Conservation (phyloP, 192 early-diverging fungal genomes). For the Helicostylum pulchrum region DNA sequence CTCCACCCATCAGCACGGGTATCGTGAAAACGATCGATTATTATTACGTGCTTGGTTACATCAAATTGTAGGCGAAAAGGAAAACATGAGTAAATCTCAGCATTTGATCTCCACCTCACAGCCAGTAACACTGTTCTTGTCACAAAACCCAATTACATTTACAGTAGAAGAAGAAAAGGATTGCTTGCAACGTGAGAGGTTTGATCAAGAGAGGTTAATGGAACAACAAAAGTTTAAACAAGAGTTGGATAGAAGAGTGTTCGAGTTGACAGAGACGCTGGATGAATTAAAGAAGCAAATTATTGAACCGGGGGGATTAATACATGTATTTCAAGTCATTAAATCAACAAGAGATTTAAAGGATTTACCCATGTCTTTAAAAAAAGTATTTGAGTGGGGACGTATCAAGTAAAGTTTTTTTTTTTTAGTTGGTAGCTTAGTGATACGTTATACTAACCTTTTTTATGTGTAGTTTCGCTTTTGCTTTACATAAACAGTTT, state of each 20-base stretch:
- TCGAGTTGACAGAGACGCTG: conserved; percentile 46
- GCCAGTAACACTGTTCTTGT: conserved; percentile 32
- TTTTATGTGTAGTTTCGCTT: conserved; percentile 43
- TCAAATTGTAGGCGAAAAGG: conserved; percentile 25
- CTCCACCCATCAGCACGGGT: conserved; percentile 4
- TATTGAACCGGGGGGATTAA: conserved; percentile 38
- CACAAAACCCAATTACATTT: conserved; percentile 32
- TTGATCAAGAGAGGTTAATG: conserved; percentile 39
- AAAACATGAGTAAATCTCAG: conserved; percentile 19
- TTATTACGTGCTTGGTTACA: conserved; percentile 42
- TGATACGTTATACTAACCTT: background rate
- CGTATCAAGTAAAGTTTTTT: conserved; percentile 38
- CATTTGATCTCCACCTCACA: background rate
- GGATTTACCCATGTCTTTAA: conserved; percentile 41
- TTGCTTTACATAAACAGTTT: conserved; percentile 49
- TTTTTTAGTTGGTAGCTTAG: too few relatives aligned
- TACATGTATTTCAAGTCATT: conserved; percentile 25
- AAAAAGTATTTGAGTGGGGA: conserved; percentile 52
- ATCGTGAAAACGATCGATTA: conserved; percentile 47
- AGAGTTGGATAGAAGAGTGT: conserved; percentile 40
- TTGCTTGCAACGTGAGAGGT: conserved; percentile 24
- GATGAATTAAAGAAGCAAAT: conserved; percentile 44
- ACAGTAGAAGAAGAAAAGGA: conserved; percentile 38
- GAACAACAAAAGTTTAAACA: conserved; percentile 42
- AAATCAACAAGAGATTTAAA: conserved; percentile 30